These are phyloP conservation scores for Buxus sempervirens DNA, from an alignment of 164 flowering plant species.

Conservation along the genomic window DNA sequence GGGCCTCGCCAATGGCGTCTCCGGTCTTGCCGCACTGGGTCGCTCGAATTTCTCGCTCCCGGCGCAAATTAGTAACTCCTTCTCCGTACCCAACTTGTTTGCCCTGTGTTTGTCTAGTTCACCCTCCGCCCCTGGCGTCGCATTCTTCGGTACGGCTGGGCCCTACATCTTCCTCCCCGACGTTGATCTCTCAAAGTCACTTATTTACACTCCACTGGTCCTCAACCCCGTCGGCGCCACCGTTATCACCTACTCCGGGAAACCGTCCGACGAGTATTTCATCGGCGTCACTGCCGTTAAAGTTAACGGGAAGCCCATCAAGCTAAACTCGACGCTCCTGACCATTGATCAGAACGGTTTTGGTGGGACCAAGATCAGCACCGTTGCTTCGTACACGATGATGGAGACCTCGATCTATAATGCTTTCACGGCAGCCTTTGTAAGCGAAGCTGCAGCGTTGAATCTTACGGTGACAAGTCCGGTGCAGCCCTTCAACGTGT, in stretches of 20 bases:
- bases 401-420: conserved; percentile 28
- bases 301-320: conserved; percentile 20
- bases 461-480: conserved; percentile 8
- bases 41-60: conserved; percentile 27
- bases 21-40: conserved; percentile 32
- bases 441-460: conserved; percentile 21
- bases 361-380: conserved; percentile 40
- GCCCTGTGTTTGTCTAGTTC: conserved; percentile 39
- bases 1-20: conserved; percentile 13
- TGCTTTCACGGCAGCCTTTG: conserved; percentile 19
- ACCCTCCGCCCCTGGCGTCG: conserved; percentile 31
- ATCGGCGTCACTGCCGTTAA: conserved; percentile 18
- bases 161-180: conserved; percentile 28
- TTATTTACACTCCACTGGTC: conserved; percentile 35
- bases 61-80: conserved; percentile 23
- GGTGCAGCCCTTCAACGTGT: conserved; percentile 24
- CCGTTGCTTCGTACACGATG: conserved; percentile 26
- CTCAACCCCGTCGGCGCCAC: conserved; percentile 16
- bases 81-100: conserved; percentile 18
- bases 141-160: conserved; percentile 28
- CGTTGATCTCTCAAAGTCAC: conserved; percentile 28
- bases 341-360: conserved; percentile 21
- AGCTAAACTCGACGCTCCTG: conserved; percentile 11
- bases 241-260: background rate
- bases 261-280: conserved; percentile 30